These are phyloP conservation scores for Trichosanthes truncata DNA, from an alignment of 306 rosid species.

Conservation along the genomic window DNA sequence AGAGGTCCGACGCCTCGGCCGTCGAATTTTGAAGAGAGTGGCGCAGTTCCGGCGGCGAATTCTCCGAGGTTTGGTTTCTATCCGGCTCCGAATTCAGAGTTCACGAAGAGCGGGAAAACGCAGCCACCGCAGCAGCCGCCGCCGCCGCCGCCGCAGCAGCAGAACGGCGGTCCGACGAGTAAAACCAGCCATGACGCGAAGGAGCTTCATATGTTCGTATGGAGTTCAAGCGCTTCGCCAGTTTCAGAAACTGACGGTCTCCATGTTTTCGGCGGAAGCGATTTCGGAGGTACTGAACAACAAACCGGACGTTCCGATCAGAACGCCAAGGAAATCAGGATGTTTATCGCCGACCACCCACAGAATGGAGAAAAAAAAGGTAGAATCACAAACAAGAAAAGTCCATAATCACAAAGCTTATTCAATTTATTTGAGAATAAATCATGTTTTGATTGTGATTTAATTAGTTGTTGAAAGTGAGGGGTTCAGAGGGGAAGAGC, in stretches of 20 bases:
- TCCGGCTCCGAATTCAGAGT: constrained; percentile 84
- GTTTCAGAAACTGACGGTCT: constrained; percentile 71
- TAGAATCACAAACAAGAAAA: background rate
- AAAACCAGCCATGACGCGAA: constrained; percentile 62
- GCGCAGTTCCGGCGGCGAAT: constrained; percentile 12
- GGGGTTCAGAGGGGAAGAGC: background rate
- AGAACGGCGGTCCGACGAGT: constrained; percentile 9
- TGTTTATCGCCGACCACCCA: constrained; percentile 14
- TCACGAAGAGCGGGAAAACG: constrained; percentile 31
- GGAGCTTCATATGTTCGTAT: constrained; percentile 90
- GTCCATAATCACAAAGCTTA: background rate
- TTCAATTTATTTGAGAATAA: background rate
- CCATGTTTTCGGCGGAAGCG: constrained; percentile 44
- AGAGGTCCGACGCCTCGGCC: constrained; percentile 82
- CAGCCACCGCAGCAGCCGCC: too few relatives aligned
- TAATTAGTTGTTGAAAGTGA: constrained; percentile 10
- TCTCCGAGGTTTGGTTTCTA: constrained; percentile 58
- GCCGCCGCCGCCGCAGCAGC: constrained; percentile 4
- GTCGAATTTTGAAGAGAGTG: constrained; percentile 75
- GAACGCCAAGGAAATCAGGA: constrained; percentile 15
- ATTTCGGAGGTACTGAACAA: background rate
- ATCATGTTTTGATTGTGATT: background rate
- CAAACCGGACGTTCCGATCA: constrained; percentile 9
- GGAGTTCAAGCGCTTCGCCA: constrained; percentile 84
- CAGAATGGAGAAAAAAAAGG: constrained; percentile 2